Conservation (phyloP, 148 eudicot species). For the Tetragonia tetragonoides region DNA sequence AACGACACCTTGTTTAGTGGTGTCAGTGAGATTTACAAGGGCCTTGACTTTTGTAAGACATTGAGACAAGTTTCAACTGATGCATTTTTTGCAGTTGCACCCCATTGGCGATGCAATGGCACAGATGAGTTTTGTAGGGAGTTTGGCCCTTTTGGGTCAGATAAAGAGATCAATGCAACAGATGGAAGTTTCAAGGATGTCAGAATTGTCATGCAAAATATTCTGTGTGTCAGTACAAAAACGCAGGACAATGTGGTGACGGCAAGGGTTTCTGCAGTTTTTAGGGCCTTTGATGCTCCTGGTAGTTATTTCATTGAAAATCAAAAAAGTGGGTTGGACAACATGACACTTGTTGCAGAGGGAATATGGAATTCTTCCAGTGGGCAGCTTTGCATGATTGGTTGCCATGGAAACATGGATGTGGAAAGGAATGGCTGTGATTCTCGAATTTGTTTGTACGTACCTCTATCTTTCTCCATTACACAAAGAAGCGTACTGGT, state of each 20-base stretch:
- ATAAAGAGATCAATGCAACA: conserved; percentile 57
- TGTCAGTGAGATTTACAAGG: conserved; percentile 55
- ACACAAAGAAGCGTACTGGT: conserved; percentile 62
- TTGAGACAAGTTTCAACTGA: conserved; percentile 42
- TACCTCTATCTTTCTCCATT: conserved; percentile 72
- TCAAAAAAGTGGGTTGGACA: conserved; percentile 69
- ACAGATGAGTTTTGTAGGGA: conserved; percentile 69
- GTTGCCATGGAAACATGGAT: conserved; percentile 54
- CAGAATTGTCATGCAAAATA: conserved; percentile 56
- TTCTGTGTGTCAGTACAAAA: conserved; percentile 44
- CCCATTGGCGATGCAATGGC: conserved; percentile 87
- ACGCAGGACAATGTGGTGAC: conserved; percentile 17
- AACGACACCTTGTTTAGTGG: conserved; percentile 37
- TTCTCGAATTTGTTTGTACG: conserved; percentile 67
- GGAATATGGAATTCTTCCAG: conserved; percentile 82
- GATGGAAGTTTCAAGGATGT: conserved; percentile 69
- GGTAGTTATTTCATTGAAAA: conserved; percentile 45
- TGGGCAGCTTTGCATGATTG: conserved; percentile 96
- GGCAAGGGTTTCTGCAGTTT: conserved; percentile 59
- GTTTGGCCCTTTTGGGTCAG: conserved; percentile 74
- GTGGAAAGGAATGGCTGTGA: conserved; percentile 40
- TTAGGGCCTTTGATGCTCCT: conserved; percentile 58
- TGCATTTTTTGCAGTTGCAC: conserved; percentile 48
- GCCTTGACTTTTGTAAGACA: conserved; percentile 57
- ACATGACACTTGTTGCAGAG: conserved; percentile 80